Evolutionary conservation across 352 stramenopile genomes (phyloP).

Genomic region (Pythium apleroticum): DNA sequence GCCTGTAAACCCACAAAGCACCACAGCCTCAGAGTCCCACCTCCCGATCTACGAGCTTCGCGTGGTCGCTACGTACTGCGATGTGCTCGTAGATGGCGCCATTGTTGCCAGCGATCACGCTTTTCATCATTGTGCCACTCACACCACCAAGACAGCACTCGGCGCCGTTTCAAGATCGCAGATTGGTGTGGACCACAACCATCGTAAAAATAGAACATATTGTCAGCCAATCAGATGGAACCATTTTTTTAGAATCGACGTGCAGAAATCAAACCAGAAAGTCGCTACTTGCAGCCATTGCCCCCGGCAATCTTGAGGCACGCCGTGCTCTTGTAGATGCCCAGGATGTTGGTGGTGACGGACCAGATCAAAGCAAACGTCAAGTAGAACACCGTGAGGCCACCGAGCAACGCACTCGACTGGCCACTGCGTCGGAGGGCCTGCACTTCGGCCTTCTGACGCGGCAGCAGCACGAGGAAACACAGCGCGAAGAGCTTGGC

Average conservation of each 20-base stretch:
- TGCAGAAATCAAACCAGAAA: too few species aligned
- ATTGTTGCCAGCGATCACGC: neutral
- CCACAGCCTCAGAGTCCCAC: neutral
- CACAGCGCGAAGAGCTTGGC: conserved; percentile 37
- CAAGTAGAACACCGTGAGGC: conserved; percentile 19
- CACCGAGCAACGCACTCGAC: conserved; percentile 12
- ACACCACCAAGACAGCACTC: neutral
- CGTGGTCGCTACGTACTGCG: neutral
- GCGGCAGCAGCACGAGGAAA: conserved; percentile 32
- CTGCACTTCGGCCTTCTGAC: conserved; percentile 27
- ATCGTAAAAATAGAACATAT: neutral
- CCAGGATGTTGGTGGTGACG: conserved; percentile 21
- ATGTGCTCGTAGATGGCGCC: conserved; percentile 20
- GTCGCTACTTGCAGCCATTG: neutral
- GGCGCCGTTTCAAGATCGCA: conserved; percentile 17
- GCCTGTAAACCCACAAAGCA: conserved; percentile 26
- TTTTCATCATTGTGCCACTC: conserved; percentile 10
- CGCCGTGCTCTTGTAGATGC: neutral
- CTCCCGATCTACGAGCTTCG: neutral
- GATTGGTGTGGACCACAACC: neutral
- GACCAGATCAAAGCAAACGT: conserved; percentile 4
- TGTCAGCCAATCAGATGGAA: neutral
- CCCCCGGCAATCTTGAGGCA: neutral
- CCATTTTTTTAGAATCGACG: too few species aligned
- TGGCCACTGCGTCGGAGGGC: conserved; percentile 13